These are phyloP conservation scores for Colletotrichum sidae DNA, from an alignment of 2,329 filamentous ascomycete genomes.

Conservation along the genomic window DNA sequence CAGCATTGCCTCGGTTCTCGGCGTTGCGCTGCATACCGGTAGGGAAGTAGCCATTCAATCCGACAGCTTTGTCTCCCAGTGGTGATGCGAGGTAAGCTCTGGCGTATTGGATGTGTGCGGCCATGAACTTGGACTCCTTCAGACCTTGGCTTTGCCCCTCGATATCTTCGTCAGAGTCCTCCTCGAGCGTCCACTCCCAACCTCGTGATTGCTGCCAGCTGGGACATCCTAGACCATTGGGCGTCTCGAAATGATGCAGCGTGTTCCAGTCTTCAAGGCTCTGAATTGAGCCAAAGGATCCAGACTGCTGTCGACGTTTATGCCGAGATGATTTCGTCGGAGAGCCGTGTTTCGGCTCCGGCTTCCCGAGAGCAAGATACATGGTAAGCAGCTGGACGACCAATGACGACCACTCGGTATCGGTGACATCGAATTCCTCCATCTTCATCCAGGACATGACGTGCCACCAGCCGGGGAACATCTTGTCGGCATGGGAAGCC, in stretches of 20 bases:
- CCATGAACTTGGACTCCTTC: conserved; percentile 55
- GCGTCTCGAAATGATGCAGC: conserved; percentile 59
- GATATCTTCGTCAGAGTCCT: conserved; percentile 53
- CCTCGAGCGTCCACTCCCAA: conserved; percentile 79
- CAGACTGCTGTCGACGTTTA: conserved; percentile 48
- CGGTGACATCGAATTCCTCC: conserved; percentile 57
- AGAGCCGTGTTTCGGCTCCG: conserved; percentile 43
- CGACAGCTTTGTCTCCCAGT: conserved; percentile 66
- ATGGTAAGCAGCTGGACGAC: conserved; percentile 73
- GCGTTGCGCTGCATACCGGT: conserved; percentile 65
- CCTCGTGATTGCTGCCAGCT: conserved; percentile 70
- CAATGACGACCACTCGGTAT: conserved; percentile 77
- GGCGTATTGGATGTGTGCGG: conserved; percentile 67
- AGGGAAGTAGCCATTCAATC: conserved; percentile 71
- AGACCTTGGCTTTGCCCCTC: conserved; percentile 43
- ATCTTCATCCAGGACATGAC: conserved; percentile 74
- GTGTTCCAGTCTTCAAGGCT: conserved; percentile 60
- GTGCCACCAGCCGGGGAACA: conserved; percentile 80
- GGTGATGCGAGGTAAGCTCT: conserved; percentile 73
- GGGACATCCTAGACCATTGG: conserved; percentile 62
- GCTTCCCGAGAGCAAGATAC: conserved; percentile 68
- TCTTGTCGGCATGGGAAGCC: conserved; percentile 66
- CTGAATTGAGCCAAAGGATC: conserved; percentile 49
- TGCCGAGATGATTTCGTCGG: conserved; percentile 38
- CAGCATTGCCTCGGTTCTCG: conserved; percentile 68